These are phyloP conservation scores for Trichophyton mentagrophytes DNA, from an alignment of 2,329 filamentous ascomycete genomes.

Conservation along the genomic window DNA sequence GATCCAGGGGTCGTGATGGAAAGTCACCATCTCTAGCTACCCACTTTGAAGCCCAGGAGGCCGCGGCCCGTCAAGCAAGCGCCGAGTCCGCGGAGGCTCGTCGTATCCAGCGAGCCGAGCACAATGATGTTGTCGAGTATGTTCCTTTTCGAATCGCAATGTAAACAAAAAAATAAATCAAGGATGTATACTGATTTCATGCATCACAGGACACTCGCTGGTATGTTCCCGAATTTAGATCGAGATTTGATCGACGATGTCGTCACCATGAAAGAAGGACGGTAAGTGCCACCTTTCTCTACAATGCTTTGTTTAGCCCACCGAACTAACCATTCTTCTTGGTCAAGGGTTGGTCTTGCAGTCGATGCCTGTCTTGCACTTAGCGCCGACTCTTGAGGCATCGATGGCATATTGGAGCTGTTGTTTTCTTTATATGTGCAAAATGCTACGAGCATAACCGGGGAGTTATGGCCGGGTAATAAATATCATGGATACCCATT, in stretches of 20 bases:
- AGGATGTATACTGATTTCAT: background rate
- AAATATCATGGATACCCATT: conserved; percentile 5
- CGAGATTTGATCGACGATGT: conserved; percentile 93
- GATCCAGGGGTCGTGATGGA: conserved; percentile 17
- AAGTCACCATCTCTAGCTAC: conserved; percentile 17
- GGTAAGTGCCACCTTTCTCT: conserved; percentile 44
- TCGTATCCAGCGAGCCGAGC: conserved; percentile 68
- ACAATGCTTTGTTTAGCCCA: background rate
- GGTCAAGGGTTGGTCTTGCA: conserved; percentile 60
- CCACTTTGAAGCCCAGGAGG: conserved; percentile 62
- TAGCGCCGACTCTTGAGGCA: conserved; percentile 29
- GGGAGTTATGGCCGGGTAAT: conserved; percentile 2
- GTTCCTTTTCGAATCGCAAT: conserved; percentile 12
- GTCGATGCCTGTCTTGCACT: conserved; percentile 74
- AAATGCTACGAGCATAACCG: background rate
- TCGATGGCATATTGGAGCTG: background rate
- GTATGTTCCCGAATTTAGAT: conserved; percentile 95
- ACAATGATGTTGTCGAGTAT: conserved; percentile 74
- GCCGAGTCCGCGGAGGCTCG: conserved; percentile 81
- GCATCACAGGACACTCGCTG: conserved; percentile 53
- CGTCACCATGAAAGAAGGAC: conserved; percentile 85
- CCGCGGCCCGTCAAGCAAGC: conserved; percentile 78
- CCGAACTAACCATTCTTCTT: background rate
- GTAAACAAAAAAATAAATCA: too few species aligned
- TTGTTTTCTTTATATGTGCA: background rate